Evolutionary conservation across 306 rosid species (phyloP).

Genomic region (Clitoria ternatea): DNA sequence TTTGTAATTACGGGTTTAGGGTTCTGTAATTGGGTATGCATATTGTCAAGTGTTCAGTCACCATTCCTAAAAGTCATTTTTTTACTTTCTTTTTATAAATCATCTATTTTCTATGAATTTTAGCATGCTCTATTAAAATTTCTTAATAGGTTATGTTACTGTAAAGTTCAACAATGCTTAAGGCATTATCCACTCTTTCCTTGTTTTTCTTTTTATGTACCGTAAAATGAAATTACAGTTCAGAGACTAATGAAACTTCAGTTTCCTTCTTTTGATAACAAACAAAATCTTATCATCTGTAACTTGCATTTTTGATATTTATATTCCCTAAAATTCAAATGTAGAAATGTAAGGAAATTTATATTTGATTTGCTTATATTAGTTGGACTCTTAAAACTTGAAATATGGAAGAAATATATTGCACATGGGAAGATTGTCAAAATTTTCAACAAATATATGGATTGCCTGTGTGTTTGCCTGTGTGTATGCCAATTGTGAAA

Average conservation of each 20-base stretch:
- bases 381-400: background rate
- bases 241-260: background rate
- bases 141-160: background rate
- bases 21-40: too few species aligned
- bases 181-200: too few species aligned
- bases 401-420: background rate
- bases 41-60: too few species aligned
- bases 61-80: background rate
- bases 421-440: background rate
- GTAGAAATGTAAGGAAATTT: too few species aligned
- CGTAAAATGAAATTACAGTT: background rate
- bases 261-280: too few species aligned
- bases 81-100: background rate
- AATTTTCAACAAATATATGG: background rate
- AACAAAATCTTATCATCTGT: background rate
- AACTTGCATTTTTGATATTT: background rate
- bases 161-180: background rate
- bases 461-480: too few species aligned
- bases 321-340: background rate
- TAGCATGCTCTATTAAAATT: background rate
- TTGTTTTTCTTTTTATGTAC: background rate
- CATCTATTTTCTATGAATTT: background rate
- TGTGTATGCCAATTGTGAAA: too few species aligned
- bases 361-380: background rate
- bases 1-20: too few species aligned